These are phyloP conservation scores for Peltaster fructicola DNA, from an alignment of 2,329 filamentous ascomycete species.

Conservation along the genomic window DNA sequence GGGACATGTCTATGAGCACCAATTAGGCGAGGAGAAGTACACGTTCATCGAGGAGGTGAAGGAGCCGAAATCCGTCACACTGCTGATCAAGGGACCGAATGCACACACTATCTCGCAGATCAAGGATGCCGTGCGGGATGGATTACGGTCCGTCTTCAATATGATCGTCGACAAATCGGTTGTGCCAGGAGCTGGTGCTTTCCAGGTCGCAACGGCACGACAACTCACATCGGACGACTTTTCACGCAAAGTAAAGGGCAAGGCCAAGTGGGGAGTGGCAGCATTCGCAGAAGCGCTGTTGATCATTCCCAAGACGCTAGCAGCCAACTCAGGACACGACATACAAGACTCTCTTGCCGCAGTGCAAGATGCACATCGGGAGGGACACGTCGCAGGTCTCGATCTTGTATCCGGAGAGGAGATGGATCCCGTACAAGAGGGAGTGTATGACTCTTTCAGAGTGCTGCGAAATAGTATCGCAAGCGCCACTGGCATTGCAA, in stretches of 20 bases:
- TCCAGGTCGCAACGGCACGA: conserved; percentile 81
- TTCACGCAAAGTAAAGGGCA: conserved; percentile 83
- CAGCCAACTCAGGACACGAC: conserved; percentile 88
- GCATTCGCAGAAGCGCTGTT: conserved; percentile 91
- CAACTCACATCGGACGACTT: conserved; percentile 79
- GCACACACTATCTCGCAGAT: conserved; percentile 92
- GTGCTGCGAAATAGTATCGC: conserved; percentile 87
- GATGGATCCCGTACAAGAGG: conserved; percentile 86
- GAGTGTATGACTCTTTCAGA: conserved; percentile 90
- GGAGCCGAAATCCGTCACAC: conserved; percentile 91
- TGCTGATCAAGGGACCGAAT: conserved; percentile 97
- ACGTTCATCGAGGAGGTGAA: conserved; percentile 98
- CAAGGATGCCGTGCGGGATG: conserved; percentile 88
- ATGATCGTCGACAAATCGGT: conserved; percentile 98
- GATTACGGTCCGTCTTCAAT: conserved; percentile 92
- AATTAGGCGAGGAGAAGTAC: conserved; percentile 95
- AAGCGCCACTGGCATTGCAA: conserved; percentile 85
- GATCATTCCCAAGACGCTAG: conserved; percentile 92
- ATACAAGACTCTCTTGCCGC: conserved; percentile 87
- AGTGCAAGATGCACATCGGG: conserved; percentile 67
- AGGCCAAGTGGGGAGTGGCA: conserved; percentile 87
- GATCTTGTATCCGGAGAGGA: conserved; percentile 75
- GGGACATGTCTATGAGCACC: conserved; percentile 90
- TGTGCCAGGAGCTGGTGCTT: conserved; percentile 83
- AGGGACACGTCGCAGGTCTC: conserved; percentile 73